A percentile compares a stretch with the other conserved stretches of the same genome.
These are phyloP conservation scores for Cordyceps pruinosa DNA, from an alignment of 2,329 filamentous ascomycete genomes.

Conservation along the genomic window DNA sequence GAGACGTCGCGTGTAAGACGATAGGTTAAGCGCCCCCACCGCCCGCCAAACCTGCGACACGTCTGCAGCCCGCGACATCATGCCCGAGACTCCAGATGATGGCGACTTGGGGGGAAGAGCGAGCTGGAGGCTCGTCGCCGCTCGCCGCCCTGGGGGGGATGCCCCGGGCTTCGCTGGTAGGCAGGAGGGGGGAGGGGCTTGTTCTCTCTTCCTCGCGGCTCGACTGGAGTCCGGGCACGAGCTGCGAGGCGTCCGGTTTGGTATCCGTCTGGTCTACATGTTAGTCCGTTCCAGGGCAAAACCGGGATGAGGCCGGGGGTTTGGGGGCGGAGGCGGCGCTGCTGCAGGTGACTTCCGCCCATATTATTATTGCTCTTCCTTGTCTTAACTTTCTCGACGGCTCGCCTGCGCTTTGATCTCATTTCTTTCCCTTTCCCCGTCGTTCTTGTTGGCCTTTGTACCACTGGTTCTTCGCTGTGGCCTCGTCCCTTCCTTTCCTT, in stretches of 20 bases:
- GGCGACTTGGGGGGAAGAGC: background rate
- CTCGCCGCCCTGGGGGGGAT: no score
- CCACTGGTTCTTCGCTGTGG: background rate
- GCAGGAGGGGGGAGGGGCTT: no score
- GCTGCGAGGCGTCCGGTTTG: background rate
- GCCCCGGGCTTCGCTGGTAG: no score
- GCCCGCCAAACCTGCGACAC: slow-evolving; percentile 7
- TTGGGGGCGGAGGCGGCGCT: background rate
- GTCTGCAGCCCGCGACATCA: background rate
- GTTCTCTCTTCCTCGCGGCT: background rate
- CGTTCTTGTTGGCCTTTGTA: background rate
- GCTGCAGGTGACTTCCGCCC: background rate
- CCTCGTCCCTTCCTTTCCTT: background rate
- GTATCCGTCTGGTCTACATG: slow-evolving; percentile 9
- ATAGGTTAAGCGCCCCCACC: background rate
- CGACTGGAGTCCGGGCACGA: background rate
- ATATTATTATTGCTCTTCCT: background rate
- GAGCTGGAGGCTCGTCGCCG: no score
- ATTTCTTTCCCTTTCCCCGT: background rate
- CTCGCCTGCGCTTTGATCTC: background rate
- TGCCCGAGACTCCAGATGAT: background rate
- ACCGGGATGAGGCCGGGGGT: background rate
- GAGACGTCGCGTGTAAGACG: slow-evolving; percentile 11
- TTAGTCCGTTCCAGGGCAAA: slow-evolving; percentile 9
- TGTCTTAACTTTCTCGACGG: background rate